Conservation (phyloP, 345 rosid species). For the Litchi chinensis region DNA sequence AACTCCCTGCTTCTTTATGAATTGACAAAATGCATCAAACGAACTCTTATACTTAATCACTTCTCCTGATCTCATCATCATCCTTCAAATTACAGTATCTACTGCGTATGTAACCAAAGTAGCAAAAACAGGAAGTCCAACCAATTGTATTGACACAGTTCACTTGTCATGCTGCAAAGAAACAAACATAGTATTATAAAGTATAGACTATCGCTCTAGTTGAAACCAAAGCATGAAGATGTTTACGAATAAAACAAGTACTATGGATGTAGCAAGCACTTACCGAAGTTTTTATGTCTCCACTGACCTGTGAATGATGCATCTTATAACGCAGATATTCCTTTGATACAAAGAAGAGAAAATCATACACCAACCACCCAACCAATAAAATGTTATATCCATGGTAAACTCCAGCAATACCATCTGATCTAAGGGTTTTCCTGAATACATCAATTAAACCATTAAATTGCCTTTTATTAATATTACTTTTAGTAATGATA, state of each 20-base stretch:
- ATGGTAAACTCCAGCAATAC: neutral
- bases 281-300: neutral
- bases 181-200: too few relatives aligned
- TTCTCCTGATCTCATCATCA: constrained; percentile 49
- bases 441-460: neutral
- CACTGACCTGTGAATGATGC: neutral
- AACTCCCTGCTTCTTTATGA: constrained; percentile 11
- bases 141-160: constrained; percentile 15
- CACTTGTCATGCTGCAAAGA: constrained; percentile 25
- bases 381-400: neutral
- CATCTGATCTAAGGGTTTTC: neutral
- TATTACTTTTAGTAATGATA: neutral
- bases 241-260: too few relatives aligned
- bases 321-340: neutral
- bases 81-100: constrained; percentile 30
- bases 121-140: constrained; percentile 20
- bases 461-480: neutral
- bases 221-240: too few relatives aligned
- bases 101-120: constrained; percentile 29
- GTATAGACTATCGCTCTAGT: neutral
- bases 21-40: constrained; percentile 29
- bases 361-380: neutral
- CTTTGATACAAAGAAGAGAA: neutral
- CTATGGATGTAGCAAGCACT: too few relatives aligned
- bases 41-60: constrained; percentile 35